A percentile compares a stretch with the other conserved stretches of the same genome.
These are phyloP conservation scores for Fusarium sp. DNA, from an alignment of 2,329 filamentous ascomycete species.

Conservation along the genomic window DNA sequence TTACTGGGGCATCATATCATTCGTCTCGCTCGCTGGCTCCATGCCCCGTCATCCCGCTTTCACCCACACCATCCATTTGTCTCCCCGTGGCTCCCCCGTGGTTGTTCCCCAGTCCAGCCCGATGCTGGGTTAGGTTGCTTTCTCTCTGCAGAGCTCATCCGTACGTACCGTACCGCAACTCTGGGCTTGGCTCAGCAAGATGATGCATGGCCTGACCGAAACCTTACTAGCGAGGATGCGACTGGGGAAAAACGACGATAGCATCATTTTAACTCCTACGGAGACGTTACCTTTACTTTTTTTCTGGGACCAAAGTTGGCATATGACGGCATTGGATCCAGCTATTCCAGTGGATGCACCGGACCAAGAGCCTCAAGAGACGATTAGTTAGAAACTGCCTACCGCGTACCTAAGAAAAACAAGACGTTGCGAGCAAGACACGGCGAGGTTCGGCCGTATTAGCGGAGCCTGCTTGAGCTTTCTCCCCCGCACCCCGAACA, in stretches of 20 bases:
- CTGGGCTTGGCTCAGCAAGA: slow-evolving; percentile 39
- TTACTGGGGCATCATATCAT: slow-evolving; percentile 37
- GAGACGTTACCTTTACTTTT: slow-evolving; percentile 6
- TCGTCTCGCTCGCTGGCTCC: slow-evolving; percentile 21
- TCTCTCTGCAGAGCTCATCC: slow-evolving; percentile 27
- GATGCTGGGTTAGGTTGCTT: not conserved
- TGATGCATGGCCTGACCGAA: slow-evolving; percentile 46
- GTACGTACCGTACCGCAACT: slow-evolving; percentile 30
- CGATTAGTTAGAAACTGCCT: slow-evolving; percentile 9
- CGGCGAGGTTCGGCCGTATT: slow-evolving; percentile 50
- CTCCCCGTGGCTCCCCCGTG: slow-evolving; percentile 37
- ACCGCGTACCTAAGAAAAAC: slow-evolving; percentile 6
- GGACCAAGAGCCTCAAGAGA: slow-evolving; percentile 25
- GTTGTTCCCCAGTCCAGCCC: slow-evolving; percentile 24
- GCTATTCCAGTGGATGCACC: slow-evolving; percentile 23
- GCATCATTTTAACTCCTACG: slow-evolving; percentile 22
- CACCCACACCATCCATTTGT: slow-evolving; percentile 36
- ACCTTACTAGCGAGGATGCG: slow-evolving; percentile 26
- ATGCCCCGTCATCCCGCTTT: slow-evolving; percentile 43
- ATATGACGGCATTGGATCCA: slow-evolving; percentile 37
- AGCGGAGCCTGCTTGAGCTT: slow-evolving; percentile 45
- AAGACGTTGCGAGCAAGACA: slow-evolving; percentile 35
- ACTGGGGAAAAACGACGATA: slow-evolving; percentile 21
- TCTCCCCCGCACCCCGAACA: slow-evolving; percentile 49
- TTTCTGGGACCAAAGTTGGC: slow-evolving; percentile 27